phyloP scores from a whole-genome alignment of 345 rosid genomes.

The Zanthoxylum bungeanum region DNA sequence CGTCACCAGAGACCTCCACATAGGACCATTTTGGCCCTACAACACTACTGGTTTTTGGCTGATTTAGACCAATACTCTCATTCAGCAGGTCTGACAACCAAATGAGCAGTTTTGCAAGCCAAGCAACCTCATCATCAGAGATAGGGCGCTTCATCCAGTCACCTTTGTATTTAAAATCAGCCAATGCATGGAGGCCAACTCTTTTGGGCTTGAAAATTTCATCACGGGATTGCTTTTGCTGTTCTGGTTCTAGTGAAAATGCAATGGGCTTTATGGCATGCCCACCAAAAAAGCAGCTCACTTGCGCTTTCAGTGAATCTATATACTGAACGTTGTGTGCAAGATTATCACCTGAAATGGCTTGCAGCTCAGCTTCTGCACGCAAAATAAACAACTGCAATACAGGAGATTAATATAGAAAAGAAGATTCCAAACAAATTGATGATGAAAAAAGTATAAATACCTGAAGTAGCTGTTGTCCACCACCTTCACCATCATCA shows the following conservation, averaged over 20 bases:
- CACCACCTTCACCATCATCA: constrained; percentile 76
- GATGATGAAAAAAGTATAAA: too few relatives aligned
- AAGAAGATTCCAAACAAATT: not conserved
- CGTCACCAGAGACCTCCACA: constrained; percentile 43
- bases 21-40: constrained; percentile 41
- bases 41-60: constrained; percentile 21
- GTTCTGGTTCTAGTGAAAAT: constrained; percentile 35
- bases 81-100: constrained; percentile 64
- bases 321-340: constrained; percentile 40
- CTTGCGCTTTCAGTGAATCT: constrained; percentile 52
- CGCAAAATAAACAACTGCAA: constrained; percentile 86
- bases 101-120: constrained; percentile 73
- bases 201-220: constrained; percentile 81
- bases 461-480: constrained; percentile 89
- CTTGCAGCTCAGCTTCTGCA: constrained; percentile 85
- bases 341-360: constrained; percentile 43
- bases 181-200: constrained; percentile 40
- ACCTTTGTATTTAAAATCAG: constrained; percentile 57
- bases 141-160: constrained; percentile 90
- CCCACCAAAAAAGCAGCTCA: constrained; percentile 61
- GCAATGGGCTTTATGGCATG: constrained; percentile 43
- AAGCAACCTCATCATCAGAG: constrained; percentile 74
- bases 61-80: constrained; percentile 59
- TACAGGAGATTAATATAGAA: not conserved
- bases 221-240: constrained; percentile 42